Conservation (phyloP, 441 rosid genomes). For the Macaranga tanarius region DNA sequence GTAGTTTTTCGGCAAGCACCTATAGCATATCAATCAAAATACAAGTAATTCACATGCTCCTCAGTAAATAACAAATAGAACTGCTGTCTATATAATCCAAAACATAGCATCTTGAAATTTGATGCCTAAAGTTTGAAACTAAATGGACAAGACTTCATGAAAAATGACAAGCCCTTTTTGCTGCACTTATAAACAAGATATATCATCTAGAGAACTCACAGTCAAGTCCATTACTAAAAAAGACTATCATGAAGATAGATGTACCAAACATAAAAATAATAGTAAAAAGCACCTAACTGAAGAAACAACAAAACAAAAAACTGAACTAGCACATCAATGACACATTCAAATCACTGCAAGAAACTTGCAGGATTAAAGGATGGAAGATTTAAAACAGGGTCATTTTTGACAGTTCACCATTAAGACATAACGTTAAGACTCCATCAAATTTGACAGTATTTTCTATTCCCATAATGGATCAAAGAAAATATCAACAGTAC, state of each 20-base stretch:
- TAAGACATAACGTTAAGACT: neutral
- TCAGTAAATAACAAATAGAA: neutral
- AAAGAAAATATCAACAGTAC: neutral
- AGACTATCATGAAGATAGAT: neutral
- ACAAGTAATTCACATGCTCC: neutral
- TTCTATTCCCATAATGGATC: neutral
- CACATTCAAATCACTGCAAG: neutral
- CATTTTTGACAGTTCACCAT: neutral
- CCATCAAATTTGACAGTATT: neutral
- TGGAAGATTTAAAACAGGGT: neutral
- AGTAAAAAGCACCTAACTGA: neutral
- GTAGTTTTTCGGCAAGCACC: constrained; percentile 87
- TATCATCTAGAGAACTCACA: neutral
- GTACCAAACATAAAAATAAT: neutral
- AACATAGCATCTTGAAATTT: neutral
- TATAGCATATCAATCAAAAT: constrained; percentile 36
- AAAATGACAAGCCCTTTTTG: neutral
- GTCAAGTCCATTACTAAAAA: neutral
- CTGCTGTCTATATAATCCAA: neutral
- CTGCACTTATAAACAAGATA: neutral
- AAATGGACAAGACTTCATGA: neutral
- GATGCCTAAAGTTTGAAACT: neutral
- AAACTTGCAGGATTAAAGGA: neutral
- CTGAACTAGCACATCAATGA: neutral
- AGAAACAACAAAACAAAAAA: neutral